Percentiles rank a stretch among this genome's conserved stretches.
Conservation (phyloP, 176 grass and related monocot genomes). For the Alopecurus myosuroides region DNA sequence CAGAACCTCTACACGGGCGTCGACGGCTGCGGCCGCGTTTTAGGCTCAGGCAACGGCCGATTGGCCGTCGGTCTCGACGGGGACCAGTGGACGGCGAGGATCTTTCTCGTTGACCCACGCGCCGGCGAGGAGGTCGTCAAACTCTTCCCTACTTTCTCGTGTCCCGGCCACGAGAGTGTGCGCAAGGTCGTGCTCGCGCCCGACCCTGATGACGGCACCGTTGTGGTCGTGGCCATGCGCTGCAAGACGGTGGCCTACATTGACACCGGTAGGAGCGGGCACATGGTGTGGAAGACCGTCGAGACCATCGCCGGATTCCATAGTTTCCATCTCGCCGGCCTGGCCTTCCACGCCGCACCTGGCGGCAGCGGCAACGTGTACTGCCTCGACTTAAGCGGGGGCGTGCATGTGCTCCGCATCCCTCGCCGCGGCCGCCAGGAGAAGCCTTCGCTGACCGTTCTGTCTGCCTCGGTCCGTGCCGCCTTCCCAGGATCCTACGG, state of each 20-base stretch:
- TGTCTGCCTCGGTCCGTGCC: neutral
- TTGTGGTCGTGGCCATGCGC: neutral
- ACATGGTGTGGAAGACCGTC: neutral
- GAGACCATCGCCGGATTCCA: neutral
- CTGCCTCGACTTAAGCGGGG: neutral
- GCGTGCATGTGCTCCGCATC: neutral
- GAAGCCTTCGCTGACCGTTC: neutral
- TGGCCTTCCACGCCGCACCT: too few relatives aligned
- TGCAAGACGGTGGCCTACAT: neutral
- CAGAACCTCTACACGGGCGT: neutral
- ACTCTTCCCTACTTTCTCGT: too few relatives aligned
- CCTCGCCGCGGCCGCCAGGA: neutral
- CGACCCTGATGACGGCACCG: neutral
- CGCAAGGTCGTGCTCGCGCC: conserved; percentile 16
- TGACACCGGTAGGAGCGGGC: neutral
- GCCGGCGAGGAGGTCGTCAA: neutral
- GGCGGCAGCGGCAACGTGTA: neutral
- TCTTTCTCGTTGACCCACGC: neutral
- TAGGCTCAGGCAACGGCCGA: conserved; percentile 7
- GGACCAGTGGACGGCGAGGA: too few relatives aligned
- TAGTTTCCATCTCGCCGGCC: too few relatives aligned
- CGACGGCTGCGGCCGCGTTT: neutral
- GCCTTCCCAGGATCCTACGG: neutral
- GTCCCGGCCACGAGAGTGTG: too few relatives aligned
- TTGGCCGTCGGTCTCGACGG: neutral